Base-by-base conservation (phyloP, 1,284 basidiomycete species). In the Dichomitus squalens region DNA sequence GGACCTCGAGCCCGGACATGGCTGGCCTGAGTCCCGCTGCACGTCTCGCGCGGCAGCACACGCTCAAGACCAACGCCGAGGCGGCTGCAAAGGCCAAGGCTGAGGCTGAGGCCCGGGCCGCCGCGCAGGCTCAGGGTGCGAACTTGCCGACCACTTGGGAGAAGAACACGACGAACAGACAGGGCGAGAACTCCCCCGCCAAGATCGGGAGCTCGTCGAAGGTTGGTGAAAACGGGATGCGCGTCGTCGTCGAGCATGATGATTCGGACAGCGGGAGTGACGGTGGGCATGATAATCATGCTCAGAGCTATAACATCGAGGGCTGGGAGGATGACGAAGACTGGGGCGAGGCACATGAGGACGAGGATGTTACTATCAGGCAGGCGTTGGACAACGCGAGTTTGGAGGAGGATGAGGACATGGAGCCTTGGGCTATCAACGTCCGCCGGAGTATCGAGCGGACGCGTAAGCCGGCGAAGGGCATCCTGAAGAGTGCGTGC, bases 11-110 rank as follows among this genome's bases (percentile, higher is more conserved):
- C 36, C 74, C 79, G 2, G 83, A 85, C 49, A 75, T 93, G 72
- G 84, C 82, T 46, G 95, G 94, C 8, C 80, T 98, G 53, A 93
- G 92, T 64, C 96, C 96, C 3, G 96, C 96, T 27, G 96, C 96
- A 0, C 90, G 92, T 69, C 84, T 97, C 12, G 95, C 93, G 0
- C 76, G 94, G 43, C 93, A 95, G 71, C 95, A 98, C 72, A 92
- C 94, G 20, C 79, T 92, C 61, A 91, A 88, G 76, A 86, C 83
- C 55, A 91, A 90, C 63, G 92, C 92, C 1, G 92, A 94, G 72
- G 91, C 90, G 44, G 92, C 86, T 35, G 88, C 86, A 3, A 84
- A 75, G 65, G 87, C 84, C 6, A 88, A 89, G 66, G 82, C 80
- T 1, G 81, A 80, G 57, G 77, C 77, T 6, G 80, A 81, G 53